Evolutionary conservation across 2,329 filamentous ascomycete species (phyloP).

Genomic region (Aspergillus ochraceus): DNA sequence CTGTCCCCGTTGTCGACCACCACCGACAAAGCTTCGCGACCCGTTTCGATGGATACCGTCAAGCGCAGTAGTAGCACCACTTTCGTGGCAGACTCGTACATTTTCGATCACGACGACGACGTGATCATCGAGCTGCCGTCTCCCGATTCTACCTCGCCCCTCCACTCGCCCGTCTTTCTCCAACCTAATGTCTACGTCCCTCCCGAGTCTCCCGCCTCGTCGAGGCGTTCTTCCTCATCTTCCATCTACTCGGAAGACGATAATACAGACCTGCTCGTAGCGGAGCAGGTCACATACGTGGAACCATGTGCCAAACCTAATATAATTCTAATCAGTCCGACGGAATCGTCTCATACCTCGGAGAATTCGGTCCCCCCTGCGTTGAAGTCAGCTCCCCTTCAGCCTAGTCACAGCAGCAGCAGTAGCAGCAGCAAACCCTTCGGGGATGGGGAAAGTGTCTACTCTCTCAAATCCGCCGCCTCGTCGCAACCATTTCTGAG

Average conservation of each 20-base stretch:
- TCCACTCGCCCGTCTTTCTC: slow-evolving; percentile 30
- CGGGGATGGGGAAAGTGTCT: slow-evolving; percentile 5
- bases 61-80: slow-evolving; percentile 34
- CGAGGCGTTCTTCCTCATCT: slow-evolving; percentile 22
- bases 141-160: slow-evolving; percentile 25
- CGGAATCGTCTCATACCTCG: slow-evolving; percentile 13
- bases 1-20: slow-evolving; percentile 21
- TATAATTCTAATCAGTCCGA: slow-evolving; percentile 33
- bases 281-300: slow-evolving; percentile 33
- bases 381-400: slow-evolving; percentile 5
- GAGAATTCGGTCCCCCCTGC: not conserved
- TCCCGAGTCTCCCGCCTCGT: slow-evolving; percentile 20
- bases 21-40: slow-evolving; percentile 26
- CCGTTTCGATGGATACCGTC: slow-evolving; percentile 37
- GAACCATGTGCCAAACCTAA: slow-evolving; percentile 32
- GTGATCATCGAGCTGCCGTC: slow-evolving; percentile 35
- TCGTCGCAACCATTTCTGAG: slow-evolving; percentile 19
- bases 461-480: slow-evolving; percentile 15
- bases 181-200: slow-evolving; percentile 32
- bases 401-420: not conserved
- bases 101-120: slow-evolving; percentile 34
- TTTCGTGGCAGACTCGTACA: slow-evolving; percentile 31
- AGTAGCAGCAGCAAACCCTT: not conserved
- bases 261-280: slow-evolving; percentile 33
- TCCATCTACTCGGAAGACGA: slow-evolving; percentile 34